Evolutionary conservation across 148 eudicot genomes (phyloP).

Genomic region (Cornus kousa): DNA sequence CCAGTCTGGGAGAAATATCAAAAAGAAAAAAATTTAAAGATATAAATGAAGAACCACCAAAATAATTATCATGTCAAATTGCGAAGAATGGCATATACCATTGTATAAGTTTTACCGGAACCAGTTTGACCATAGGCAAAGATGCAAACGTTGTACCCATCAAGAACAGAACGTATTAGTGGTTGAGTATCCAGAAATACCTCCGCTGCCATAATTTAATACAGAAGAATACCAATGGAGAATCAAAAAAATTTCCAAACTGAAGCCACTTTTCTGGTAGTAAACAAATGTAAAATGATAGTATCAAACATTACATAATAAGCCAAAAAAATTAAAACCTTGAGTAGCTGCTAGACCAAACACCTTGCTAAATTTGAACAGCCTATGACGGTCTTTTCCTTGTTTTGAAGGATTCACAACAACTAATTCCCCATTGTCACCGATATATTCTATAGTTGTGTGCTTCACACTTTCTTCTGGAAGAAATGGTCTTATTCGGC

Average conservation of each 20-base stretch:
- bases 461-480: conserved; percentile 62
- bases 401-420: conserved; percentile 72
- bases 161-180: conserved; percentile 83
- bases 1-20: conserved; percentile 52
- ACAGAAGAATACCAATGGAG: neutral
- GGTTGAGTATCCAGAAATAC: conserved; percentile 84
- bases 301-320: neutral
- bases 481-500: conserved; percentile 90
- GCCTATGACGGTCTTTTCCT: conserved; percentile 70
- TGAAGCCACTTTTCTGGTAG: neutral
- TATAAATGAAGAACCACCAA: neutral
- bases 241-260: neutral
- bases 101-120: conserved; percentile 94
- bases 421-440: conserved; percentile 83
- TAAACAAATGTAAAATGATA: neutral
- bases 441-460: conserved; percentile 76
- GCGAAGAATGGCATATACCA: conserved; percentile 39
- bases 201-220: conserved; percentile 53
- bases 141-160: conserved; percentile 87
- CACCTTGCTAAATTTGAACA: conserved; percentile 83
- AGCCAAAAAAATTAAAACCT: conserved; percentile 42
- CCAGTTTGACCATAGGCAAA: conserved; percentile 98
- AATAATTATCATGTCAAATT: neutral
- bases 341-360: conserved; percentile 77
- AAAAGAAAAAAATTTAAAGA: neutral